phyloP scores from a whole-genome alignment of 1,284 basidiomycete genomes.

The Chalciporus sp. region DNA sequence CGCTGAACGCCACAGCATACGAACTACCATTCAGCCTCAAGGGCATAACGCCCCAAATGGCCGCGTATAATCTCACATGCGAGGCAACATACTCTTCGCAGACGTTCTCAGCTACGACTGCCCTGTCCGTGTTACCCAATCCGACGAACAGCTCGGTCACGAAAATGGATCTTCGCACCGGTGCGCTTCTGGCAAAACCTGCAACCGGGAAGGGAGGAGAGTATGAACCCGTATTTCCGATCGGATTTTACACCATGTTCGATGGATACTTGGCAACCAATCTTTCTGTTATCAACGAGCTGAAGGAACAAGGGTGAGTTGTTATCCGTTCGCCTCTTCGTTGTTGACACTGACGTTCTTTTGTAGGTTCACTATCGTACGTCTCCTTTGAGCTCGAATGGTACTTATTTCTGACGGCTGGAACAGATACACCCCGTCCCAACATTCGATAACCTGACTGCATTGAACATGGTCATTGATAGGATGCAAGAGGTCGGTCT shows the following conservation, averaged over 20 bases:
- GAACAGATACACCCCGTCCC: slow-evolving; percentile 66
- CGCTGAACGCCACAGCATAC: slow-evolving; percentile 30
- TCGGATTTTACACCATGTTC: slow-evolving; percentile 74
- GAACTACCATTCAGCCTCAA: slow-evolving; percentile 28
- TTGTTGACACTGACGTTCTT: neutral
- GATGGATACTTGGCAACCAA: slow-evolving; percentile 57
- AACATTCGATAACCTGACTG: slow-evolving; percentile 58
- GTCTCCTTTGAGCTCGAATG: slow-evolving; percentile 8
- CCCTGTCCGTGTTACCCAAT: slow-evolving; percentile 59
- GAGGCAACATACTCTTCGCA: slow-evolving; percentile 37
- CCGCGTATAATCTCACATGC: slow-evolving; percentile 30
- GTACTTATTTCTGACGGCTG: slow-evolving; percentile 1
- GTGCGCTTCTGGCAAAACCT: slow-evolving; percentile 62
- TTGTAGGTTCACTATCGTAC: slow-evolving; percentile 37
- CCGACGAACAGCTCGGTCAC: slow-evolving; percentile 58
- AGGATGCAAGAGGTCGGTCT: slow-evolving; percentile 72
- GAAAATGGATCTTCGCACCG: slow-evolving; percentile 72
- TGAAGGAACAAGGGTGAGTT: slow-evolving; percentile 63
- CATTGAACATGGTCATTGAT: slow-evolving; percentile 59
- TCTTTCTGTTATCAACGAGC: slow-evolving; percentile 54
- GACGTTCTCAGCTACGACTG: slow-evolving; percentile 48
- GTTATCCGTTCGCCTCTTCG: neutral
- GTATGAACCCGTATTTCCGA: slow-evolving; percentile 66
- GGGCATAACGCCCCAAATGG: slow-evolving; percentile 27
- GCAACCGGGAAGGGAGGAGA: slow-evolving; percentile 46